Evolutionary conservation across 2,329 filamentous ascomycete genomes (phyloP), one percentile per base, ranked within the genome.

Genomic region (Penicillium capsulatum): DNA sequence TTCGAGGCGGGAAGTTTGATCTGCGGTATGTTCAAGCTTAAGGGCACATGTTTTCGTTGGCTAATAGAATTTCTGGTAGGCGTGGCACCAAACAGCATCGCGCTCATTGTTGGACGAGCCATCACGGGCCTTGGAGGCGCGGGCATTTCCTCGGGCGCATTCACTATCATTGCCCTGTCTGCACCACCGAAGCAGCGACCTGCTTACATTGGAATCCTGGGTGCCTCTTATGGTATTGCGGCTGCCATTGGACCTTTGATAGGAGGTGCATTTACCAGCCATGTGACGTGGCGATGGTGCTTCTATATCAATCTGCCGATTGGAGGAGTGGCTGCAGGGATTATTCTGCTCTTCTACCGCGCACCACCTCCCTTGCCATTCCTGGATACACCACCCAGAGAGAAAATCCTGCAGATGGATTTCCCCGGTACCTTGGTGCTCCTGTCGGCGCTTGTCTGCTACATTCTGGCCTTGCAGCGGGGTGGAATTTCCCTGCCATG

Each of bases 161-260:
- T 53, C 34, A 51, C 47, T 4, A 58, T 64, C 31, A 48, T 61
- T 20, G 57, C 49, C 4, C 48, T 50, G 22, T 34, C 39, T 17
- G 42, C 40, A 1, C 32, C 34, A 6, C 40, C 47, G 7, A 3
- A 27, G 7, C 13, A 36, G 13, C 16, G 27, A 9, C 22, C 47
- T 2, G 29, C 37, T 2, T 33, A 38, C 44, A 72, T 67, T 45
- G 72, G 72, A 1, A 15, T 74, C n/a, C 66, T 75, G 26, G 72
- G 72, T 26, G 63, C 62, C 31, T 72, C 73, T 61, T 74, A 72
- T 48, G 70, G 70, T 2, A 65, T 76, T 38, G 70, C 72, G 3
- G 58, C 53, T 34, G 70, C 74, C 5, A 64, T 67, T 11, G 72
- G 72, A 9, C 73, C 73, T 4, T 59, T 76, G 27, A 46, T 72